These are phyloP conservation scores for Hypoxylon sp. DNA, from an alignment of 2,329 filamentous ascomycete genomes.

Conservation along the genomic window DNA sequence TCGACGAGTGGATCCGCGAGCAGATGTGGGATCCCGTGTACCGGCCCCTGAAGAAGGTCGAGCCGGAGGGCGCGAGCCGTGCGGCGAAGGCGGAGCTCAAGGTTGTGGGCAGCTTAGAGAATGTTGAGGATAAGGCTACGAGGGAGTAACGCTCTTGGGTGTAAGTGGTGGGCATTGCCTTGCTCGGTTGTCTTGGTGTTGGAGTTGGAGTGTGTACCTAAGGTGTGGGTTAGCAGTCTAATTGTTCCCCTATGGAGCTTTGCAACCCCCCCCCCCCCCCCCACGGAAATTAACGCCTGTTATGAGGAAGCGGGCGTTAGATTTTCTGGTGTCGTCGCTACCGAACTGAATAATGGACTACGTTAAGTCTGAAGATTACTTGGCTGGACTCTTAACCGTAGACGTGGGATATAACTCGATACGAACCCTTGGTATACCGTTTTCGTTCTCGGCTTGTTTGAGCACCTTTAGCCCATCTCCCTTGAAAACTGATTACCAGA, in stretches of 20 bases:
- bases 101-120: conserved; percentile 59
- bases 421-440: too few relatives aligned
- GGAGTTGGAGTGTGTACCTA: too few relatives aligned
- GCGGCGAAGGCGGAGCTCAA: conserved; percentile 72
- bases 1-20: conserved; percentile 80
- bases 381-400: too few relatives aligned
- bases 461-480: neutral
- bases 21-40: conserved; percentile 87
- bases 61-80: conserved; percentile 65
- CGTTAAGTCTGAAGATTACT: too few relatives aligned
- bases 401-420: too few relatives aligned
- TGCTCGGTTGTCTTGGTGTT: neutral
- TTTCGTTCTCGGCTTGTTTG: too few relatives aligned
- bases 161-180: neutral
- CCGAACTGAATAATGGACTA: too few relatives aligned
- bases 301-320: too few relatives aligned
- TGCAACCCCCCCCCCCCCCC: neutral
- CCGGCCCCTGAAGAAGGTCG: conserved; percentile 72
- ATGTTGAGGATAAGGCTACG: conserved; percentile 35
- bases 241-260: neutral
- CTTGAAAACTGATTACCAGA: neutral
- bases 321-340: too few relatives aligned
- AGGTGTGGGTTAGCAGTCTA: too few relatives aligned
- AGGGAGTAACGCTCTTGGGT: conserved; percentile 17
- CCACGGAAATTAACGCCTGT: too few relatives aligned